Evolutionary conservation across 1,284 basidiomycete genomes (phyloP).

Genomic region (Entoloma clypeatum): DNA sequence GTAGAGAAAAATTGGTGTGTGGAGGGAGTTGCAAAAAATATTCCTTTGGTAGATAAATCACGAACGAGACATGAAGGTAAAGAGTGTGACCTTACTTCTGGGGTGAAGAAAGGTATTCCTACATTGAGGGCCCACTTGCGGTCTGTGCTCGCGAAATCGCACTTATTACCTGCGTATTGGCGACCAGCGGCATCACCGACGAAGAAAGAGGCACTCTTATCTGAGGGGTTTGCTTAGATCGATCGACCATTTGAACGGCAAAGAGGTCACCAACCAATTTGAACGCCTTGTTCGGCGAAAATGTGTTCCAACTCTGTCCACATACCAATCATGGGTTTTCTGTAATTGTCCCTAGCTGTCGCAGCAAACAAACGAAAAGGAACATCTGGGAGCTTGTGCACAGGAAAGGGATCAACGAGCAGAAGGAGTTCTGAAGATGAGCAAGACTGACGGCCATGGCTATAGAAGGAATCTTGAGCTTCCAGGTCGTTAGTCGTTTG

Average conservation of each 20-base stretch:
- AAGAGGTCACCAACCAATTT: slow-evolving; percentile 53
- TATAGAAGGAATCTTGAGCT: slow-evolving; percentile 69
- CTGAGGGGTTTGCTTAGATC: slow-evolving; percentile 36
- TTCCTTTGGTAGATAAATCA: slow-evolving; percentile 44
- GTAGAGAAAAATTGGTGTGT: slow-evolving; percentile 41
- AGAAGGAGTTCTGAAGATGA: not conserved
- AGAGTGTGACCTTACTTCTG: slow-evolving; percentile 43
- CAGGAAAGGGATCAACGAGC: slow-evolving; percentile 1
- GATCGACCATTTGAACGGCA: not conserved
- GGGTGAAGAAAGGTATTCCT: slow-evolving; percentile 68
- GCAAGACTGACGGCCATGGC: slow-evolving; percentile 55
- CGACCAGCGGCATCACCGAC: slow-evolving; percentile 92
- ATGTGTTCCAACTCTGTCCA: slow-evolving; percentile 70
- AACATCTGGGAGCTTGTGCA: slow-evolving; percentile 57
- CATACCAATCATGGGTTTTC: slow-evolving; percentile 92
- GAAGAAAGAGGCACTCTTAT: slow-evolving; percentile 66
- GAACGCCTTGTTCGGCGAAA: slow-evolving; percentile 52
- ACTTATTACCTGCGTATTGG: slow-evolving; percentile 34
- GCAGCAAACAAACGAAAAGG: slow-evolving; percentile 84
- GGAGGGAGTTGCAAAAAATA: slow-evolving; percentile 67
- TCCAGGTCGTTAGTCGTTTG: slow-evolving; percentile 57
- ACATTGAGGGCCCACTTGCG: slow-evolving; percentile 83
- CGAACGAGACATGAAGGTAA: not conserved
- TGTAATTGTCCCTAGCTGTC: slow-evolving; percentile 65
- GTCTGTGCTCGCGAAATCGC: slow-evolving; percentile 79